phyloP scores from a whole-genome alignment of 257 asterid genomes.

The Henckelia pumila region DNA sequence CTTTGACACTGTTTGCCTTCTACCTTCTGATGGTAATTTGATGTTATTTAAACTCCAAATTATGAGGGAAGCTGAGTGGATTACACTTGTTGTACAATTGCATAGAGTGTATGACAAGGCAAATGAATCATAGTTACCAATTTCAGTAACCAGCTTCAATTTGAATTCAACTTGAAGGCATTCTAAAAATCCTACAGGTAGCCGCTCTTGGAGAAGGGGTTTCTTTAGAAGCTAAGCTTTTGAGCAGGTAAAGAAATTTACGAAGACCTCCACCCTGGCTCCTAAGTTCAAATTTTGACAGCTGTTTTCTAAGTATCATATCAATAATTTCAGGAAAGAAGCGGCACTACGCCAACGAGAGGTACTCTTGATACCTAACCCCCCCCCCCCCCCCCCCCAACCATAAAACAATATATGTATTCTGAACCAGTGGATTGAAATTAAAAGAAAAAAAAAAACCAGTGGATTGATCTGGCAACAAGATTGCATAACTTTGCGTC shows the following conservation, averaged over 20 bases:
- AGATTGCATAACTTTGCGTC: conserved; percentile 19
- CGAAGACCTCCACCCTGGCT: conserved; percentile 26
- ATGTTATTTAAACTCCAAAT: too few species aligned
- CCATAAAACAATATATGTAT: too few species aligned
- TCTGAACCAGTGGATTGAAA: neutral
- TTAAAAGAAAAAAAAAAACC: too few species aligned
- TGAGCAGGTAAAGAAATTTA: conserved; percentile 67
- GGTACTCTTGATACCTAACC: conserved; percentile 42
- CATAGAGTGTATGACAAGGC: neutral
- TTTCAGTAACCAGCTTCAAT: conserved; percentile 1
- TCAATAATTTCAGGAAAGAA: conserved; percentile 71
- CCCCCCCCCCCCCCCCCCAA: too few species aligned
- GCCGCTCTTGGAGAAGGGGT: conserved; percentile 96
- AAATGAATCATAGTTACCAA: conserved; percentile 1
- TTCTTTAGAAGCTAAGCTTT: conserved; percentile 88
- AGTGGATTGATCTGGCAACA: conserved; percentile 14
- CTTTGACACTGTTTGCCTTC: too few species aligned
- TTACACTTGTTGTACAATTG: too few species aligned
- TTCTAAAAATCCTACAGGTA: conserved; percentile 54
- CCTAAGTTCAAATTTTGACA: conserved; percentile 21
- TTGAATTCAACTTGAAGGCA: conserved; percentile 20
- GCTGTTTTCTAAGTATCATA: conserved; percentile 22
- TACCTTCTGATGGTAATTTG: too few species aligned
- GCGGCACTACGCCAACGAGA: conserved; percentile 94
- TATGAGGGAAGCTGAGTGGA: too few species aligned